phyloP scores from a whole-genome alignment of 305 asterid species.

The Ilex paraguariensis region DNA sequence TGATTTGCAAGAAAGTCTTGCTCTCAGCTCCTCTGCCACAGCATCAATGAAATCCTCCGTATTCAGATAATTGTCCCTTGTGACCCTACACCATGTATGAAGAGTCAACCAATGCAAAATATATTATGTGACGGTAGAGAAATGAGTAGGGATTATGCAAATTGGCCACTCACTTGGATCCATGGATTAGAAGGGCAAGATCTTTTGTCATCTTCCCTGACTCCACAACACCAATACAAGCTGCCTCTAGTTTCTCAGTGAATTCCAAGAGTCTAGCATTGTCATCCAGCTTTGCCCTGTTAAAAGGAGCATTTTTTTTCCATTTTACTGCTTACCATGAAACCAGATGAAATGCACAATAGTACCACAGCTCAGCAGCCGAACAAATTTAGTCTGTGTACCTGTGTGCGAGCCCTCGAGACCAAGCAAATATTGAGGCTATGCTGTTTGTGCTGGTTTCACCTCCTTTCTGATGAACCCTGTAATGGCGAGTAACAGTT shows the following conservation, averaged over 20 bases:
- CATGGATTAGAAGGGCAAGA: slow-evolving; percentile 6
- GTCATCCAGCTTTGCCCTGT: slow-evolving; percentile 9
- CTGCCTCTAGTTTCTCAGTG: slow-evolving; percentile 6
- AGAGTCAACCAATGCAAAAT: background rate
- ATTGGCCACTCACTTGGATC: slow-evolving; percentile 1
- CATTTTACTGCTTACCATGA: background rate
- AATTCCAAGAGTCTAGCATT: slow-evolving; percentile 6
- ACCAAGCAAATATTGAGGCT: slow-evolving; percentile 6
- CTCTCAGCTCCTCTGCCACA: slow-evolving; percentile 6
- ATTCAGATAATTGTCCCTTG: background rate
- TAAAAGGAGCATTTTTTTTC: background rate
- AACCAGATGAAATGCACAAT: background rate
- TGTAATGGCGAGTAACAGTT: slow-evolving; percentile 7
- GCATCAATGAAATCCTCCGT: slow-evolving; percentile 6
- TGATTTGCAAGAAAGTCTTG: background rate
- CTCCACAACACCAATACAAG: slow-evolving; percentile 5
- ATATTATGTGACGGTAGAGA: background rate
- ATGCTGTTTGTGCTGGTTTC: slow-evolving; percentile 10
- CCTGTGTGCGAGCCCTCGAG: slow-evolving; percentile 11
- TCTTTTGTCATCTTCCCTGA: slow-evolving; percentile 7
- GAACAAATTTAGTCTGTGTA: background rate
- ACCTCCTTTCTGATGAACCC: slow-evolving; percentile 9
- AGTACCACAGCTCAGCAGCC: background rate
- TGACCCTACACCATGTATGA: background rate
- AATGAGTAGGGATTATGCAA: background rate